Evolutionary conservation across 192 early-diverging fungal species (phyloP).

Genomic region (Podila epicladia): DNA sequence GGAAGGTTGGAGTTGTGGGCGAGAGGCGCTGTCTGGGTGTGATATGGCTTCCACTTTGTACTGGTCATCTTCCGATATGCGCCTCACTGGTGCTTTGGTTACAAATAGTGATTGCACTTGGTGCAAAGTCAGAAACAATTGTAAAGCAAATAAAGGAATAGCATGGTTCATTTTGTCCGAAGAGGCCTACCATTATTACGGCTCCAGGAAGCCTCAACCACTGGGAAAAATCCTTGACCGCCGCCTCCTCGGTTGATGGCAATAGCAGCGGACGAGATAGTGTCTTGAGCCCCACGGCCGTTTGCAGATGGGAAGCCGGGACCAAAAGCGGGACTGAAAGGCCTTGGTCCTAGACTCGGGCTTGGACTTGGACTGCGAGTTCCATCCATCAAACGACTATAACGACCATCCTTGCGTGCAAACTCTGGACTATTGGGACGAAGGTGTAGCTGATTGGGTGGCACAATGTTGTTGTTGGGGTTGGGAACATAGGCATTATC

Average conservation of each 20-base stretch:
- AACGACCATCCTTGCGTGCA: not conserved
- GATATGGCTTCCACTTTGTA: not conserved
- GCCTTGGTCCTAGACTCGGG: conserved; percentile 5
- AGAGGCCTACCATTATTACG: not conserved
- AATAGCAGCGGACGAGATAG: not conserved
- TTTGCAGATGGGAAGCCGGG: conserved; percentile 10
- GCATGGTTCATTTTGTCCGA: not conserved
- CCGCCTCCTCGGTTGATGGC: conserved; percentile 1
- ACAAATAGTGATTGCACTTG: not conserved
- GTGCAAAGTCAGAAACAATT: not conserved
- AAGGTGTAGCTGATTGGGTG: conserved; percentile 31
- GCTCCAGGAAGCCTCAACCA: not conserved
- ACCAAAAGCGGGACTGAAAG: not conserved
- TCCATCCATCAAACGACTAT: conserved; percentile 17
- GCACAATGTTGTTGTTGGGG: conserved; percentile 37
- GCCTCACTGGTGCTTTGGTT: not conserved
- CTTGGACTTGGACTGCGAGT: conserved; percentile 32
- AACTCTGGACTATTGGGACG: conserved; percentile 30
- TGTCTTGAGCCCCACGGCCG: not conserved
- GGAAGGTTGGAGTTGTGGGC: conserved; percentile 9
- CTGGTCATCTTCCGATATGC: conserved; percentile 5
- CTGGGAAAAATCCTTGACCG: not conserved
- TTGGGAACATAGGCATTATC: conserved; percentile 37
- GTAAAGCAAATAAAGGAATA: not conserved
- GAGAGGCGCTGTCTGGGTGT: conserved; percentile 3